These are phyloP conservation scores for Saccharomyces hybrid DNA, from an alignment of 1,139 yeast species.

Conservation along the genomic window DNA sequence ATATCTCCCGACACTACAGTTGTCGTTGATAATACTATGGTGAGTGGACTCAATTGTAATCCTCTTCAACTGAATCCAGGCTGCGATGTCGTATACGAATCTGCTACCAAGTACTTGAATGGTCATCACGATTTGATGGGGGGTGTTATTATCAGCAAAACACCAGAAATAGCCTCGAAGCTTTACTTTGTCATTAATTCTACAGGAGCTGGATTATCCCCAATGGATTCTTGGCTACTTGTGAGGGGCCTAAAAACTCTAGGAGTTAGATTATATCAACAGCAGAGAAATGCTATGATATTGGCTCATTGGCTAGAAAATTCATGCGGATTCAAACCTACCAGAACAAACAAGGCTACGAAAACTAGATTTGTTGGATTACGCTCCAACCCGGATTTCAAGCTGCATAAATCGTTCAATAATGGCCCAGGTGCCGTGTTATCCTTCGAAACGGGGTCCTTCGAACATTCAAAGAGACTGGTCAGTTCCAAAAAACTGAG, in stretches of 20 bases:
- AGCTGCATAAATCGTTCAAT: slow-evolving; percentile 67
- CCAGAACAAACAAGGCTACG: slow-evolving; percentile 10
- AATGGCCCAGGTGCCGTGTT: slow-evolving; percentile 86
- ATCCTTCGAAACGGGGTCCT: slow-evolving; percentile 77
- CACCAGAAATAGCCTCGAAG: slow-evolving; percentile 54
- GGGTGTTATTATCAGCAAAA: slow-evolving; percentile 72
- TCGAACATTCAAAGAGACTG: slow-evolving; percentile 58
- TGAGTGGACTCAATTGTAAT: slow-evolving; percentile 80
- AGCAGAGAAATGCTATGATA: slow-evolving; percentile 67
- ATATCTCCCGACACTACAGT: slow-evolving; percentile 62
- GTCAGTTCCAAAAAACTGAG: slow-evolving; percentile 56
- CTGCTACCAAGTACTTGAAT: slow-evolving; percentile 83
- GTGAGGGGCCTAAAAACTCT: slow-evolving; percentile 81
- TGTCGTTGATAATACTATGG: slow-evolving; percentile 92
- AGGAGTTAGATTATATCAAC: slow-evolving; percentile 77
- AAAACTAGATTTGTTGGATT: slow-evolving; percentile 83
- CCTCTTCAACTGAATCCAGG: slow-evolving; percentile 73
- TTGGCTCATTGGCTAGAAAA: slow-evolving; percentile 68
- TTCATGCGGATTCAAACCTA: slow-evolving; percentile 41
- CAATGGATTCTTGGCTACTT: slow-evolving; percentile 85
- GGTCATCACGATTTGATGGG: slow-evolving; percentile 98
- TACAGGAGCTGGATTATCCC: slow-evolving; percentile 84
- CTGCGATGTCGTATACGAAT: slow-evolving; percentile 76
- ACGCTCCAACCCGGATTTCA: slow-evolving; percentile 71
- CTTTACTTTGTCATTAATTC: slow-evolving; percentile 75